Conservation (phyloP, 345 rosid species). For the Erucastrum elatum region DNA sequence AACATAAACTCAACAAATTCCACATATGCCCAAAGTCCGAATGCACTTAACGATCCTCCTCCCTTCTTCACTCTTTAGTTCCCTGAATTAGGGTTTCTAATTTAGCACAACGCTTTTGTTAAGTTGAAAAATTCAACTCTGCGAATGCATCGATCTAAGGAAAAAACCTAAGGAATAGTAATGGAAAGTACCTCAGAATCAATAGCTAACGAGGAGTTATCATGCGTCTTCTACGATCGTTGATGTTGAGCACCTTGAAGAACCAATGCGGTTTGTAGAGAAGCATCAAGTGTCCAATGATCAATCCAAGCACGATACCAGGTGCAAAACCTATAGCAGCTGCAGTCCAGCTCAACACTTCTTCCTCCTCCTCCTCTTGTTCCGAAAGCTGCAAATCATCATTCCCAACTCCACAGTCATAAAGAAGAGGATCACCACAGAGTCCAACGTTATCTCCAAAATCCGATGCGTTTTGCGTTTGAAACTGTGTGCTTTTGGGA, state of each 20-base stretch:
- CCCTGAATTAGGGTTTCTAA: too few species aligned
- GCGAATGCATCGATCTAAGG: too few species aligned
- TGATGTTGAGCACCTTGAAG: background rate
- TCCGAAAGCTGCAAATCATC: background rate
- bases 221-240: background rate
- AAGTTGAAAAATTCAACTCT: too few species aligned
- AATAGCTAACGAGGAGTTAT: background rate
- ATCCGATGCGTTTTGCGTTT: background rate
- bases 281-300: background rate
- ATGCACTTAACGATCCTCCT: too few species aligned
- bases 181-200: too few species aligned
- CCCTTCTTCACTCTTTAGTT: too few species aligned
- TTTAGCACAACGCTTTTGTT: too few species aligned
- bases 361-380: background rate
- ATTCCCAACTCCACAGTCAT: background rate
- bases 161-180: too few species aligned
- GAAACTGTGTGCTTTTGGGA: constrained; percentile 8
- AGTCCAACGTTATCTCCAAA: constrained; percentile 3
- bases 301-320: constrained; percentile 2
- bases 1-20: too few species aligned
- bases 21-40: too few species aligned
- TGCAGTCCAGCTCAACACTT: background rate
- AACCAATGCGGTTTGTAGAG: background rate
- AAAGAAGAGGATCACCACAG: background rate
- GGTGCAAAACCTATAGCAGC: background rate